Evolutionary conservation across 2,329 filamentous ascomycete genomes (phyloP), one percentile per base, ranked within the genome.

Genomic region (Alternaria atra): DNA sequence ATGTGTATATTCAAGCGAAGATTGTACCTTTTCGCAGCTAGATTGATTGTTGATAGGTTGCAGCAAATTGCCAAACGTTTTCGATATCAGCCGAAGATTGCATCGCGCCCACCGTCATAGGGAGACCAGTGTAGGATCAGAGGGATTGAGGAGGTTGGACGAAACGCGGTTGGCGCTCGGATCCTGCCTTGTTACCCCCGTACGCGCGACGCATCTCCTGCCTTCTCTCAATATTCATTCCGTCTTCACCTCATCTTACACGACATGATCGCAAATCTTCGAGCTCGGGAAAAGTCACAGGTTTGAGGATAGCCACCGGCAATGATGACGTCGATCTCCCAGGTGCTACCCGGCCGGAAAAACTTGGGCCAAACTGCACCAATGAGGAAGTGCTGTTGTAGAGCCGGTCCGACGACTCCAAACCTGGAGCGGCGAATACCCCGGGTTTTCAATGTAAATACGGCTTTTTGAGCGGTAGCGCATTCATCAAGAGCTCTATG

Each of bases 281-380:
- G n/a, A 2, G 46, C 32, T 37, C 46, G 46, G 46, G 8, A 50
- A 25, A 50, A 50, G 2, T 17, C 30, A 50, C 46, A 4, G 23
- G 20, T 34, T 12, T 20, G 34, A 10, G 52, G 17, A 50, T 60
- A 56, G 44, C 57, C 52, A 51, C 52, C 58, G 52, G 58, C 39
- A 57, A 52, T 57, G 47, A 42, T 17, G 17, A 48, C 32, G 20
- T 39, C 27, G 52, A 44, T 47, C 44, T 13, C 20, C n/a, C 35
- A 20, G 27, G 51, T 30, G 30, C 7, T 42, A 46, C 25, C 17
- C 37, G 17, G 32, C 47, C 63, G 62, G 63, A 65, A 58, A 55
- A 67, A 65, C 50, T 61, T 15, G 25, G 30, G 15, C 58, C 37
- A 23, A 47, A 35, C 61, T 60, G 64, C 64, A 66, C 64, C 64